These are phyloP conservation scores for Ramalina peruviana DNA, from an alignment of 495 filamentous ascomycete genomes.

Conservation along the genomic window DNA sequence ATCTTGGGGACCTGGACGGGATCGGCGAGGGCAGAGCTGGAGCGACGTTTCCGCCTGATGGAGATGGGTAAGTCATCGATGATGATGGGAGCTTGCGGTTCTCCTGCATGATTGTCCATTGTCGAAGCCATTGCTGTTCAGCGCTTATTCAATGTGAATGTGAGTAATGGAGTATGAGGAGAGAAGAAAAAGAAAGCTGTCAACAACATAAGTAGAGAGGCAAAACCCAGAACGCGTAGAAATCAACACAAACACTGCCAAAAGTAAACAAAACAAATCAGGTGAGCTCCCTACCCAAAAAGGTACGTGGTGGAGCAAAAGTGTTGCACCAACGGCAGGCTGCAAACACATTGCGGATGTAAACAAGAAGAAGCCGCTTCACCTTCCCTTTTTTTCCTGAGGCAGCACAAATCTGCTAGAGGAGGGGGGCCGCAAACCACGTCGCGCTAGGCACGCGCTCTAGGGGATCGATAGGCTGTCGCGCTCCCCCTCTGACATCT, in stretches of 20 bases:
- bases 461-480: no score
- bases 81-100: not conserved
- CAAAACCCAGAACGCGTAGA: not conserved
- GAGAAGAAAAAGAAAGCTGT: not conserved
- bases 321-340: constrained; percentile 1
- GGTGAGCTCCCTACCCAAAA: no score
- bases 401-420: no score
- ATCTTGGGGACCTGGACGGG: not conserved
- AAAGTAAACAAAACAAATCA: constrained; percentile 7
- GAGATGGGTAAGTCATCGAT: constrained; percentile 17
- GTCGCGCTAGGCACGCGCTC: no score
- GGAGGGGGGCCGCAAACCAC: no score
- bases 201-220: not conserved
- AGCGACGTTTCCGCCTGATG: constrained; percentile 19
- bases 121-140: no score
- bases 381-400: no score
- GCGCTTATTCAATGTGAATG: no score
- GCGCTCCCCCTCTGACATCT: no score
- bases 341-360: constrained; percentile 4
- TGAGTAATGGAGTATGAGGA: no score
- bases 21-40: constrained; percentile 8
- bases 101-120: no score
- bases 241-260: not conserved
- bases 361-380: constrained; percentile 3
- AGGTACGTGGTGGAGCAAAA: not conserved